Conservation (phyloP, 306 rosid genomes). For the Medicago arabica region DNA sequence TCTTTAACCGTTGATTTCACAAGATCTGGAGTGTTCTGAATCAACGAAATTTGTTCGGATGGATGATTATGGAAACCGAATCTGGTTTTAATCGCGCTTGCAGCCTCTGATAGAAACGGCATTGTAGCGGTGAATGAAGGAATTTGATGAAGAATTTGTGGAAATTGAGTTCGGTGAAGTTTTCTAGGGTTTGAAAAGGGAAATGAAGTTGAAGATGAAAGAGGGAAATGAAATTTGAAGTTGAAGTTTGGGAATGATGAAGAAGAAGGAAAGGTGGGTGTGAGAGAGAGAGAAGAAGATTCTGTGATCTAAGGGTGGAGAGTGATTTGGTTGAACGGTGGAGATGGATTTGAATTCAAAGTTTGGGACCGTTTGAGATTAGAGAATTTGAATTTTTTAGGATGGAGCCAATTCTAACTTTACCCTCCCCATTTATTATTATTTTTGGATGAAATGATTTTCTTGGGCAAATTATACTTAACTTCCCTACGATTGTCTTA, state of each 20-base stretch:
- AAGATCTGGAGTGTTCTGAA: slow-evolving; percentile 72
- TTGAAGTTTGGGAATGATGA: not conserved
- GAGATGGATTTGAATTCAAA: slow-evolving; percentile 44
- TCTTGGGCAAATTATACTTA: too few relatives aligned
- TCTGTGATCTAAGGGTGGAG: slow-evolving; percentile 45
- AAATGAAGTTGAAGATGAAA: not conserved
- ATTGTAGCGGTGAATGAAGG: slow-evolving; percentile 35
- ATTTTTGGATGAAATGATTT: too few relatives aligned
- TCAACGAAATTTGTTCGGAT: slow-evolving; percentile 50
- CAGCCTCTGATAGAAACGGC: slow-evolving; percentile 86
- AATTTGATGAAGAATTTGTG: not conserved
- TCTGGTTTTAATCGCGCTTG: slow-evolving; percentile 83
- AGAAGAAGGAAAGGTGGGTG: not conserved
- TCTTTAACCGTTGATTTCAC: slow-evolving; percentile 65
- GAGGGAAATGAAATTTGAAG: not conserved
- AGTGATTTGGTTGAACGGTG: slow-evolving; percentile 46
- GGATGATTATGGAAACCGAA: slow-evolving; percentile 83
- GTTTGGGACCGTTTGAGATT: slow-evolving; percentile 57
- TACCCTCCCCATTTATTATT: not conserved
- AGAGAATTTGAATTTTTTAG: slow-evolving; percentile 51
- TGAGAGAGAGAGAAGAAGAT: slow-evolving; percentile 45
- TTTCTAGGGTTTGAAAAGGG: not conserved
- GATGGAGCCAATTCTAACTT: slow-evolving; percentile 44
- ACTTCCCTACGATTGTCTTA: too few relatives aligned
- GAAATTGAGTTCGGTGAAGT: not conserved